Conservation (phyloP, 176 grass and related monocot species). For the Sorghum bicolor region Sorghum_bicolor_NCBIv3 NC_012874.2:6783501-6784000, state of each 20-base stretch:
- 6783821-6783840: constrained; percentile 26
- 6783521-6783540: not conserved
- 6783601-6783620: not conserved
- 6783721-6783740: not conserved
- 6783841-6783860: not conserved
- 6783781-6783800: not conserved
- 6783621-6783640: not conserved
- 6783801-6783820: not conserved
- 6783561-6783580: constrained; percentile 23
- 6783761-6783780: not conserved
- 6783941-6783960: constrained; percentile 11
- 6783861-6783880: not conserved
- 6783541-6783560: constrained; percentile 24
- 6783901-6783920: constrained; percentile 31
- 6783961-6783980: not conserved
- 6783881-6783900: not conserved
- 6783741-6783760: not conserved
- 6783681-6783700: constrained; percentile 7
- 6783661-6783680: not conserved
- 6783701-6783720: constrained; percentile 6
- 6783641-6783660: not conserved
- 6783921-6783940: constrained; percentile 24
- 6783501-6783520: constrained; percentile 32
- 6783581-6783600: not conserved
- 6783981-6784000: not conserved